These are phyloP conservation scores for Cutaneotrichosporon cyanovorans DNA, from an alignment of 1,284 basidiomycete species.

Conservation along the genomic window DNA sequence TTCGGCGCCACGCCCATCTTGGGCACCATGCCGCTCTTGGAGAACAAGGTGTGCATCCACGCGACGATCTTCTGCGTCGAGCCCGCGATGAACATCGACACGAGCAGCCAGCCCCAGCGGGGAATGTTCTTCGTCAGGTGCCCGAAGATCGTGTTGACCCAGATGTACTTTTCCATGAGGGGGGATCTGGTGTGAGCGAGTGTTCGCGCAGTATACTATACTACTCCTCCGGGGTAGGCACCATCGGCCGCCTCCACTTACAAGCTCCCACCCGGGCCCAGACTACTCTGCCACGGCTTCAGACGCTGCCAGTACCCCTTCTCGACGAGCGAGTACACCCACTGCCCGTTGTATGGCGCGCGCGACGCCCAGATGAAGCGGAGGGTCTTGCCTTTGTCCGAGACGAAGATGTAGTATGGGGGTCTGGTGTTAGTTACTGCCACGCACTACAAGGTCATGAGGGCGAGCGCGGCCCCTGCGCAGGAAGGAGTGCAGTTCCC, in stretches of 20 bases:
- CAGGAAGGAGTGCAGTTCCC: not conserved
- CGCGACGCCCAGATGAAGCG: conserved; percentile 26
- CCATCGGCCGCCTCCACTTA: conserved; percentile 10
- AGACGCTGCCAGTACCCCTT: conserved; percentile 23
- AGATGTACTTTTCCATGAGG: conserved; percentile 5
- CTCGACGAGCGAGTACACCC: conserved; percentile 22
- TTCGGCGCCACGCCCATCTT: too few relatives aligned
- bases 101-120: conserved; percentile 19
- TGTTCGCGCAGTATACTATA: too few relatives aligned
- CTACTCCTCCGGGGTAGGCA: too few relatives aligned
- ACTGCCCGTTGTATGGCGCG: conserved; percentile 22
- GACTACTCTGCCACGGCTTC: conserved; percentile 24
- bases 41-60: conserved; percentile 17
- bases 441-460: too few relatives aligned
- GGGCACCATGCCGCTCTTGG: too few relatives aligned
- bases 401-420: conserved; percentile 33
- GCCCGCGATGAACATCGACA: conserved; percentile 21
- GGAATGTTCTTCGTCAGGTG: conserved; percentile 19
- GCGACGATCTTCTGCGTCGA: conserved; percentile 21
- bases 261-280: conserved; percentile 25
- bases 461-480: not conserved
- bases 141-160: not conserved
- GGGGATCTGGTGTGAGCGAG: not conserved
- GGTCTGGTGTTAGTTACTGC: conserved; percentile 11
- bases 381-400: conserved; percentile 23